Conservation (phyloP, 2,329 filamentous ascomycete species). For the Alternaria angustiovoidea region DNA sequence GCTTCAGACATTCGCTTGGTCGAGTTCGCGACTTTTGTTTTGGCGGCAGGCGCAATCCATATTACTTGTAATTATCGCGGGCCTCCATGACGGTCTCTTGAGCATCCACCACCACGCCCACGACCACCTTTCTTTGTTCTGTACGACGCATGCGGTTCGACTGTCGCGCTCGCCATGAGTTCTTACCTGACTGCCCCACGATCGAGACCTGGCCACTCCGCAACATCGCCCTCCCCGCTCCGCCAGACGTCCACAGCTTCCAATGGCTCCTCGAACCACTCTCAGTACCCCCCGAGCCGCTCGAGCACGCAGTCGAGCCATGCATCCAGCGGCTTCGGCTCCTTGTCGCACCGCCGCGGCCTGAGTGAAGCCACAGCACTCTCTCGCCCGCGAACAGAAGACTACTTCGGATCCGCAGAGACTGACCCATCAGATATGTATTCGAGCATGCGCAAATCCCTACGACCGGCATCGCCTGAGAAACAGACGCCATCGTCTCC, state of each 20-base stretch:
- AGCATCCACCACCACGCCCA: slow-evolving; percentile 23
- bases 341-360: slow-evolving; percentile 72
- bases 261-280: slow-evolving; percentile 74
- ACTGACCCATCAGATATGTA: slow-evolving; percentile 71
- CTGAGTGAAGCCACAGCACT: slow-evolving; percentile 74
- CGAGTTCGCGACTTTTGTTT: slow-evolving; percentile 22
- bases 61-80: slow-evolving; percentile 30
- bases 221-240: slow-evolving; percentile 55
- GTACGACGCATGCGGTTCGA: slow-evolving; percentile 44
- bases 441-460: slow-evolving; percentile 75
- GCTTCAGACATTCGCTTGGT: slow-evolving; percentile 25
- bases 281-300: slow-evolving; percentile 65
- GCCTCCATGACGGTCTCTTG: slow-evolving; percentile 41
- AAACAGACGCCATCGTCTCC: slow-evolving; percentile 22
- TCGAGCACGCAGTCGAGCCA: slow-evolving; percentile 77
- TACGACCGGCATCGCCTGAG: slow-evolving; percentile 62
- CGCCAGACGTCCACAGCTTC: slow-evolving; percentile 76
- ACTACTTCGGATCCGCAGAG: slow-evolving; percentile 53
- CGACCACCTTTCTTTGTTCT: slow-evolving; percentile 17
- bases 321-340: slow-evolving; percentile 65
- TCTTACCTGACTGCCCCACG: slow-evolving; percentile 46
- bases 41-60: slow-evolving; percentile 39
- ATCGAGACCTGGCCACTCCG: slow-evolving; percentile 50
- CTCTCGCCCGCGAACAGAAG: slow-evolving; percentile 59
- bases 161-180: slow-evolving; percentile 46